Conservation (phyloP, 192 early-diverging fungal species). For the Coemansia sp. region DNA sequence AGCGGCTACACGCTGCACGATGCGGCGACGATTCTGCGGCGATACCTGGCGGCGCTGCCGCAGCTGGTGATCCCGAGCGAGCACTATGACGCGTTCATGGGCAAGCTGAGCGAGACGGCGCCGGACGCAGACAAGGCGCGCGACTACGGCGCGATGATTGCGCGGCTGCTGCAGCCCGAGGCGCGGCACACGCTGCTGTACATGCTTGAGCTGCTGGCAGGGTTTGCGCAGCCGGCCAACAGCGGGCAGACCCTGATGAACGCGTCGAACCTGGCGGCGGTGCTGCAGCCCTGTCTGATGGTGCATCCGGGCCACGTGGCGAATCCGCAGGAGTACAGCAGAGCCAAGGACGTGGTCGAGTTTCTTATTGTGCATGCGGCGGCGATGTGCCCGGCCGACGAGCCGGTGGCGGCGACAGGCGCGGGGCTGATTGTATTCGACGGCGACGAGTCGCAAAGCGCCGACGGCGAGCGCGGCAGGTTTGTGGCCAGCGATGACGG, state of each 20-base stretch:
- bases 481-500: conserved; percentile 30
- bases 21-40: conserved; percentile 68
- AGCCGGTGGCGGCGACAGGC: not conserved
- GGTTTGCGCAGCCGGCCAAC: conserved; percentile 42
- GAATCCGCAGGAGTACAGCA: conserved; percentile 68
- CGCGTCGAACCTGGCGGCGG: conserved; percentile 67
- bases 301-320: conserved; percentile 68
- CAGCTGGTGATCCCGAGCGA: conserved; percentile 68
- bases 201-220: conserved; percentile 59
- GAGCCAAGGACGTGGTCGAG: conserved; percentile 69
- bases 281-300: conserved; percentile 71
- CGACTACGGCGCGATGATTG: conserved; percentile 59
- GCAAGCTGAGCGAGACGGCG: conserved; percentile 54
- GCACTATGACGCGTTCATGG: conserved; percentile 62
- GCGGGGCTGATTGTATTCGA: conserved; percentile 35
- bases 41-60: conserved; percentile 68
- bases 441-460: not conserved
- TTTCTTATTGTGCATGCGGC: conserved; percentile 61
- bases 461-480: conserved; percentile 6
- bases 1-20: conserved; percentile 70
- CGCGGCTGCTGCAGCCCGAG: conserved; percentile 50
- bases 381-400: conserved; percentile 5
- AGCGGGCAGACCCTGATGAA: conserved; percentile 64
- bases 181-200: conserved; percentile 67
- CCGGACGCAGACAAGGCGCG: conserved; percentile 31